phyloP scores from a whole-genome alignment of 306 rosid species.

The Dalbergia cultrata region DNA sequence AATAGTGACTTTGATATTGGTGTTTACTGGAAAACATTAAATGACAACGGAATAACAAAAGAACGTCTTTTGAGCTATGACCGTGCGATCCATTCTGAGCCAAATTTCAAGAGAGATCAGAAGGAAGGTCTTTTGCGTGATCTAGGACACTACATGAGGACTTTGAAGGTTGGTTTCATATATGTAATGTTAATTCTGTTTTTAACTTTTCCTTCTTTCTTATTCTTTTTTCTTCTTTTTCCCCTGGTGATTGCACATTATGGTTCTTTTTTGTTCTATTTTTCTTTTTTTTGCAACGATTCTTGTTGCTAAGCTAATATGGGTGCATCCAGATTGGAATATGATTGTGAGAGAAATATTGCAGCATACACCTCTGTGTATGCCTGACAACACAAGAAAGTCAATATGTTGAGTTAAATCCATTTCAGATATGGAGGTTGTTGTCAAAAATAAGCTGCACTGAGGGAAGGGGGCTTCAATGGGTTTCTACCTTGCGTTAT shows the following conservation, averaged over 20 bases:
- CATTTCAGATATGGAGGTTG: slow-evolving; percentile 7
- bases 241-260: slow-evolving; percentile 22
- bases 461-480: neutral
- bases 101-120: slow-evolving; percentile 81
- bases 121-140: slow-evolving; percentile 87
- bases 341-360: slow-evolving; percentile 22
- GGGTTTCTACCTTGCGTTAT: slow-evolving; percentile 33
- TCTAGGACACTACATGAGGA: slow-evolving; percentile 88
- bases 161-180: slow-evolving; percentile 82
- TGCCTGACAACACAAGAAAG: slow-evolving; percentile 31
- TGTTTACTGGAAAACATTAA: slow-evolving; percentile 95
- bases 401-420: slow-evolving; percentile 22
- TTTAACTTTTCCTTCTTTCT: slow-evolving; percentile 31
- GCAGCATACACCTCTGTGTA: neutral
- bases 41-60: slow-evolving; percentile 93
- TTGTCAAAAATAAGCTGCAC: slow-evolving; percentile 36
- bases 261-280: slow-evolving; percentile 33
- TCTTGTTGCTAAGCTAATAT: slow-evolving; percentile 35
- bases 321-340: slow-evolving; percentile 29
- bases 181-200: slow-evolving; percentile 33
- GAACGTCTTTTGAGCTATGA: slow-evolving; percentile 96
- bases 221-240: neutral
- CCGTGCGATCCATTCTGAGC: slow-evolving; percentile 92
- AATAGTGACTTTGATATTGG: slow-evolving; percentile 77
- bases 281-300: slow-evolving; percentile 25